Evolutionary conservation across 1,284 basidiomycete species (phyloP), one percentile per base, ranked within the genome.

Genomic region (Flammula alnicola): DNA sequence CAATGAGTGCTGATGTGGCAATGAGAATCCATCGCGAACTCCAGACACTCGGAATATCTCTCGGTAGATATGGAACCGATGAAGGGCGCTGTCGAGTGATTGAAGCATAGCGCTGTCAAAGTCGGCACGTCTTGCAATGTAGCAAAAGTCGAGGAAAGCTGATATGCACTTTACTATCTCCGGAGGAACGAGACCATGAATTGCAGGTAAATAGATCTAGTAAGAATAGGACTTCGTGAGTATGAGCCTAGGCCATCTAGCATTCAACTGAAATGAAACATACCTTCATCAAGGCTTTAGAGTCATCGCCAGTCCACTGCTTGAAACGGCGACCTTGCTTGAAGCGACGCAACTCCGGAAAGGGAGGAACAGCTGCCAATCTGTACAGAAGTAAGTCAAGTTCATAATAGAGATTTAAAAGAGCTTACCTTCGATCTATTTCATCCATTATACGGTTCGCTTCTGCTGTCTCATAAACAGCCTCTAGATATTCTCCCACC

Each of bases 221-320:
- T 66, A 46, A 4, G 7, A 31, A 17, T 11, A 31, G 14, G 20
- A n/a, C 1, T 5, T 14, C 1, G 26, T 30, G 40, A 27, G 5
- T 1, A 10, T 14, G 32, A 47, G n/a, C n/a, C n/a, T n/a, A 11
- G 22, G n/a, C n/a, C n/a, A n/a, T n/a, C n/a, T n/a, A n/a, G n/a
- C n/a, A 8, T 12, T 4, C 10, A 38, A 25, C n/a, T 2, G 14
- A 30, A 29, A 12, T 16, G 11, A 27, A 7, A 32, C n/a, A 14
- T 45, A 63, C 66, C 59, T 68, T 68, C 64, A 68, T 68, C 7
- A 67, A 43, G 8, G 60, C 62, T 38, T 68, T 68, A 8, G 67
- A 68, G 41, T 72, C 68, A 44, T 65, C 55, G 0, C 68, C 70
- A 2, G 67, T 69, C 67, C 63, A 69, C 38, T 64, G 63, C 22